A percentile compares a stretch with the other conserved stretches of the same genome.
Evolutionary conservation across 2,329 filamentous ascomycete species (phyloP).

Genomic region (Nakataea oryzae): DNA sequence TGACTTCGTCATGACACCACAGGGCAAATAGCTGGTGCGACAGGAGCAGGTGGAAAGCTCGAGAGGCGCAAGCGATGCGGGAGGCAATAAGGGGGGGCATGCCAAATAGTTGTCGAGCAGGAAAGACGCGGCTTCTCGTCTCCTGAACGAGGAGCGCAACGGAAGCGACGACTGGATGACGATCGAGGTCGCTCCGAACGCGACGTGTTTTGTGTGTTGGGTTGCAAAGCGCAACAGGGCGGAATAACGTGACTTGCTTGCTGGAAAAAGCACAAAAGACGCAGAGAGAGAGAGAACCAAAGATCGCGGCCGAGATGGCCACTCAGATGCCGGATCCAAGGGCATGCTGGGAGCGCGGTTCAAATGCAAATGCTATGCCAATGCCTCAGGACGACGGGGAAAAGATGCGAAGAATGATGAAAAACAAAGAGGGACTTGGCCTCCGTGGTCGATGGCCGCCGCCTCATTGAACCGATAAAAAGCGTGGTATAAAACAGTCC

Average conservation of each 20-base stretch:
- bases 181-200: neutral
- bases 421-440: neutral
- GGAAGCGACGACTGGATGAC: neutral
- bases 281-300: neutral
- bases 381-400: conserved; percentile 11
- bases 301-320: conserved; percentile 1
- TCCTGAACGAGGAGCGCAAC: neutral
- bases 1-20: neutral
- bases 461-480: conserved; percentile 2
- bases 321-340: conserved; percentile 15
- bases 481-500: neutral
- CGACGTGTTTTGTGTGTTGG: neutral
- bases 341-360: conserved; percentile 12
- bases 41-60: too few species aligned
- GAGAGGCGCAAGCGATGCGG: neutral
- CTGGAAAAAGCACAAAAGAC: neutral
- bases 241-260: neutral
- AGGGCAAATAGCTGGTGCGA: too few species aligned
- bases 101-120: neutral
- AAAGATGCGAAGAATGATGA: conserved; percentile 1
- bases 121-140: neutral
- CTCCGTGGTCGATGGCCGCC: conserved; percentile 5
- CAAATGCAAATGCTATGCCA: conserved; percentile 15
- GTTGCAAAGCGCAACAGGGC: neutral
- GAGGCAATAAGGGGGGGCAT: neutral